phyloP scores from a whole-genome alignment of 306 rosid species.

The Prunus kanzakura region DNA sequence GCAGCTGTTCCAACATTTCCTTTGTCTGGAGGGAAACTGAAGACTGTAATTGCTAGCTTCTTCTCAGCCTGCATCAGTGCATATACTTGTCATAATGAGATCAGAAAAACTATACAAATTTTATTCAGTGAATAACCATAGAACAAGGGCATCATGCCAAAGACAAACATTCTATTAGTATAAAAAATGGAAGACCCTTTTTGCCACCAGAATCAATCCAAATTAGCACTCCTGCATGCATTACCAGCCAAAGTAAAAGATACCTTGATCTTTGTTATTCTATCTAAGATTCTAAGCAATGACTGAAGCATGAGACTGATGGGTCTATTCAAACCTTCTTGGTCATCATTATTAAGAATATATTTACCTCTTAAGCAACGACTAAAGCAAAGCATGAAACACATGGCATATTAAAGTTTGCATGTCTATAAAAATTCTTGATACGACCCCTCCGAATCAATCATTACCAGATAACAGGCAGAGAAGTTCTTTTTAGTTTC shows the following conservation, averaged over 20 bases:
- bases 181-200: neutral
- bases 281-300: neutral
- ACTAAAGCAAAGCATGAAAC: neutral
- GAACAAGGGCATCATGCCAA: neutral
- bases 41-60: conserved; percentile 86
- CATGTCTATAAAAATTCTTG: neutral
- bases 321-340: neutral
- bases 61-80: conserved; percentile 62
- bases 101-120: neutral
- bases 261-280: too few relatives aligned
- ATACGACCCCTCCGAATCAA: neutral
- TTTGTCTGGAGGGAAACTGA: conserved; percentile 99
- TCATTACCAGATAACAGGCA: neutral
- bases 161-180: neutral
- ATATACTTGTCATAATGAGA: too few relatives aligned
- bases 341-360: neutral
- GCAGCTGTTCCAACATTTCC: conserved; percentile 99
- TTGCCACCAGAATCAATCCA: too few relatives aligned
- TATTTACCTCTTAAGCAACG: neutral
- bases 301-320: neutral
- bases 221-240: too few relatives aligned
- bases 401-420: neutral
- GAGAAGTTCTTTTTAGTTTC: neutral
- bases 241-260: neutral
- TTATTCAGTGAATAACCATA: conserved; percentile 2